Evolutionary conservation across 2,329 filamentous ascomycete genomes (phyloP), one percentile per base, ranked within the genome.

Genomic region (Diaporthe longicolla): DNA sequence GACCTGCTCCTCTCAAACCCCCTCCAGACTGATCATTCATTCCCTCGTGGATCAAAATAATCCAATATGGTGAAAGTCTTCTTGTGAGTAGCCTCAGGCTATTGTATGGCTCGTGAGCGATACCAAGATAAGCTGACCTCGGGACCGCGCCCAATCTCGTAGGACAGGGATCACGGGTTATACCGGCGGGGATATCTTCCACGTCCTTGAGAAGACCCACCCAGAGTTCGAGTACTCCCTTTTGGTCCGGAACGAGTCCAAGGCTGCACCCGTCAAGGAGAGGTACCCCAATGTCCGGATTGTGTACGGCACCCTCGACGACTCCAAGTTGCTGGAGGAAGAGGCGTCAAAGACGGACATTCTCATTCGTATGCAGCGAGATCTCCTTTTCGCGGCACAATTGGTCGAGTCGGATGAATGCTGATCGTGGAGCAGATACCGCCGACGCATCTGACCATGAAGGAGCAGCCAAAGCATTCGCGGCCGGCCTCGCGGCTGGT

Each of bases 301-400:
- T 57, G 85, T 89, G 15, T 83, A 86, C 65, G 89, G 89, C 15
- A 81, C 80, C 54, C 83, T 90, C 0, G 84, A 87, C n/a, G 84
- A 86, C 43, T 78, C 80, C 0, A 83, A 83, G 0, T 76, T 88
- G 17, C 81, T 91, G 13, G 86, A 87, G 78, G 84, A 87, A 61
- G 88, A 88, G 45, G 87, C 89, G 0, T 82, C 84, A 0, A 84
- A 85, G 1, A 87, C 89, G 0, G 86, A 89, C 74, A 80, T 89
- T 66, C 86, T 89, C 19, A 77, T 89, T 61, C 85, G 87, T 88
- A 82, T 3, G 84, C 83, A 9, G 5, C 19, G 13, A 55, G 8
- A 29, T 11, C 3, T 24, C 9, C 43, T 21, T 15, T 29, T 8
- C 3, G 6, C 4, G 4, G 1, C 15, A 4, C n/a, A 10, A 13